Percentiles rank a stretch among this genome's conserved stretches.
These are phyloP conservation scores for Phytophthora hybrid DNA, from an alignment of 352 stramenopile species.

Conservation along the genomic window DNA sequence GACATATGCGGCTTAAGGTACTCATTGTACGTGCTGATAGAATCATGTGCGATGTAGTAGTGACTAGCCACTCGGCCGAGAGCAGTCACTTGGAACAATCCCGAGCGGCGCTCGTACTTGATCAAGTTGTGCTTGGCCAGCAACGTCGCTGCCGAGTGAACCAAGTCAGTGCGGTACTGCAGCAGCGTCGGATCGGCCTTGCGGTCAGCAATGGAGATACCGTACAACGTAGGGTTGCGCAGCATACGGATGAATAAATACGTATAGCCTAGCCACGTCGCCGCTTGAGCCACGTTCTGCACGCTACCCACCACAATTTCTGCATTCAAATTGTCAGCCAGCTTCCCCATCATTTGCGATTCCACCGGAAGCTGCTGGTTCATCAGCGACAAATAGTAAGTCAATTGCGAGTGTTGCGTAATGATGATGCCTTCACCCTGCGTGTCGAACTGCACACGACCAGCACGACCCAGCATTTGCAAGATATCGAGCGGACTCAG, in stretches of 20 bases:
- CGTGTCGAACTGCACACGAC: constrained; percentile 98
- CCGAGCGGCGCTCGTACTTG: constrained; percentile 97
- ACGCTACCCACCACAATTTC: constrained; percentile 98
- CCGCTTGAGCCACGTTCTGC: constrained; percentile 95
- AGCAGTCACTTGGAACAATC: constrained; percentile 96
- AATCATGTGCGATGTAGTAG: constrained; percentile 99
- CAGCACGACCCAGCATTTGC: constrained; percentile 99
- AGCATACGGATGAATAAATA: constrained; percentile 99
- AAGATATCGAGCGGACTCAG: constrained; percentile 98
- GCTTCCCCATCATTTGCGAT: constrained; percentile 96
- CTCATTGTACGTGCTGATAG: constrained; percentile 98
- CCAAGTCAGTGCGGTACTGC: constrained; percentile 95
- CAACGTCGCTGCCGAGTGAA: constrained; percentile 96
- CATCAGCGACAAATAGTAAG: constrained; percentile 99
- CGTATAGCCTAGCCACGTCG: constrained; percentile 99
- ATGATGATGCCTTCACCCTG: constrained; percentile 99
- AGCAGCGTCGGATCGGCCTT: constrained; percentile 95
- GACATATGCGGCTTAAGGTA: constrained; percentile 99
- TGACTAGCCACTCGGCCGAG: constrained; percentile 98
- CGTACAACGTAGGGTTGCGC: constrained; percentile 97
- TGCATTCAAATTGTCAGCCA: constrained; percentile 99
- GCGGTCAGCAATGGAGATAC: constrained; percentile 89
- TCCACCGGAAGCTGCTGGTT: constrained; percentile 99
- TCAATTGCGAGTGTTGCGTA: constrained; percentile 98
- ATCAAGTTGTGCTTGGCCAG: constrained; percentile 98